A percentile compares a stretch with the other conserved stretches of the same genome.
Evolutionary conservation across 441 rosid species (phyloP).

Genomic region (Flueggea neowawraea): DNA sequence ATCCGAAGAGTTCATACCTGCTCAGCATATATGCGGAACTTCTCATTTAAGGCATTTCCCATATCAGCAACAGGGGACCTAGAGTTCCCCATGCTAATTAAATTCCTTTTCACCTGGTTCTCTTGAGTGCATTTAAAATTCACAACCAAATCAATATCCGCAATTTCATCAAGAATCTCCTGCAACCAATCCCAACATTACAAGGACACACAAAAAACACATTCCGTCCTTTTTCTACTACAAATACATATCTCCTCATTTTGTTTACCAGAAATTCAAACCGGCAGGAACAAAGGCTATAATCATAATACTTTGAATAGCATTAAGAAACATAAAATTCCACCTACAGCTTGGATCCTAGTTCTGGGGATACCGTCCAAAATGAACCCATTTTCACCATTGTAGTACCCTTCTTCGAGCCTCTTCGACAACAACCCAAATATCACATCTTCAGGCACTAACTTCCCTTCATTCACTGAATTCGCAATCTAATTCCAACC

Average conservation of each 20-base stretch:
- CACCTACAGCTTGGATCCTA: slow-evolving; percentile 70
- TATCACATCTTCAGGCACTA: slow-evolving; percentile 71
- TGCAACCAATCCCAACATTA: slow-evolving; percentile 24
- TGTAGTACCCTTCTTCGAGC: slow-evolving; percentile 72
- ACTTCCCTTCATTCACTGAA: slow-evolving; percentile 74
- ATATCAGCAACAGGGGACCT: slow-evolving; percentile 31
- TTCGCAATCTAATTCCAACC: slow-evolving; percentile 48
- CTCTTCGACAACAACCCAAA: slow-evolving; percentile 80
- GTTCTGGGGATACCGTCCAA: slow-evolving; percentile 90
- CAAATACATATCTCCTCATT: background rate
- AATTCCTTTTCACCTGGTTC: slow-evolving; percentile 24
- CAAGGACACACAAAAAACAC: background rate
- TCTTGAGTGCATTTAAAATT: slow-evolving; percentile 63
- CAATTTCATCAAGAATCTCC: slow-evolving; percentile 84
- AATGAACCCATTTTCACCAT: slow-evolving; percentile 87
- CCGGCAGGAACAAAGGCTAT: background rate
- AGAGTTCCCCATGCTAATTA: slow-evolving; percentile 23
- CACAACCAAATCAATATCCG: slow-evolving; percentile 76
- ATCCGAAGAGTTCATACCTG: slow-evolving; percentile 38
- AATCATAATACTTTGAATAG: background rate
- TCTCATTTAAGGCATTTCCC: slow-evolving; percentile 35
- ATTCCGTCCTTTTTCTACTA: background rate
- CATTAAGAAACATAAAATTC: background rate
- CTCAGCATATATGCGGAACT: slow-evolving; percentile 38
- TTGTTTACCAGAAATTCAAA: too few relatives aligned